Evolutionary conservation across 371 early-diverging fungal species (phyloP).

Genomic region (Haplosporangium sp.): DNA sequence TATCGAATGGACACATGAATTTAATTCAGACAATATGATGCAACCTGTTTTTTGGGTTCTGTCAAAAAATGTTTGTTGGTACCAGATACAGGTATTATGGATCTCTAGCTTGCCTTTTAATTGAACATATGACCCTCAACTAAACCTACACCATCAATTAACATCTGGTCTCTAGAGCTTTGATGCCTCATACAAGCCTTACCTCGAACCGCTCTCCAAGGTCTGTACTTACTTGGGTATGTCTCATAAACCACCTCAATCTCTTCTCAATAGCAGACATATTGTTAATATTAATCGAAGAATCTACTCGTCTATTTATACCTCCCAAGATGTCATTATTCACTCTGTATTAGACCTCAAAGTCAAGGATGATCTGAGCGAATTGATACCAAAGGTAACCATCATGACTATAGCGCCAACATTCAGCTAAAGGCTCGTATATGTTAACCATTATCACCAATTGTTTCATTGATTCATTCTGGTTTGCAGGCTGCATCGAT

Average conservation of each 20-base stretch:
- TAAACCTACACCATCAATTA: not conserved
- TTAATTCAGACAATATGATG: constrained; percentile 10
- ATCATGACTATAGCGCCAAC: not conserved
- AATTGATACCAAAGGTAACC: constrained; percentile 16
- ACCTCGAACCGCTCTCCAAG: constrained; percentile 14
- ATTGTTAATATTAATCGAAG: too few relatives aligned
- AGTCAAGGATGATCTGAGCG: constrained; percentile 8
- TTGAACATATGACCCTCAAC: not conserved
- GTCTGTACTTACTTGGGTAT: constrained; percentile 36
- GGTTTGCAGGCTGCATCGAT: constrained; percentile 12
- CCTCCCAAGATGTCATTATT: constrained; percentile 22
- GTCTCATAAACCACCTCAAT: not conserved
- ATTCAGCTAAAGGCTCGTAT: too few relatives aligned
- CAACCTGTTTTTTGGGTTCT: constrained; percentile 28
- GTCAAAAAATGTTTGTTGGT: constrained; percentile 39
- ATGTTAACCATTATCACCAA: too few relatives aligned
- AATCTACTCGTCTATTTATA: not conserved
- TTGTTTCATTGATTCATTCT: not conserved
- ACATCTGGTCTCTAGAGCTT: constrained; percentile 9
- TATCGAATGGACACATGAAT: constrained; percentile 42
- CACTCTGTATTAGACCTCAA: constrained; percentile 10
- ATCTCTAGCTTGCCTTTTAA: not conserved
- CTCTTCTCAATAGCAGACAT: too few relatives aligned
- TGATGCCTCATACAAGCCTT: constrained; percentile 11
- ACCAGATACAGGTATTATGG: constrained; percentile 28